Evolutionary conservation across 768 basidiomycete species (phyloP).

Genomic region (Psilocybe azurescens): DNA sequence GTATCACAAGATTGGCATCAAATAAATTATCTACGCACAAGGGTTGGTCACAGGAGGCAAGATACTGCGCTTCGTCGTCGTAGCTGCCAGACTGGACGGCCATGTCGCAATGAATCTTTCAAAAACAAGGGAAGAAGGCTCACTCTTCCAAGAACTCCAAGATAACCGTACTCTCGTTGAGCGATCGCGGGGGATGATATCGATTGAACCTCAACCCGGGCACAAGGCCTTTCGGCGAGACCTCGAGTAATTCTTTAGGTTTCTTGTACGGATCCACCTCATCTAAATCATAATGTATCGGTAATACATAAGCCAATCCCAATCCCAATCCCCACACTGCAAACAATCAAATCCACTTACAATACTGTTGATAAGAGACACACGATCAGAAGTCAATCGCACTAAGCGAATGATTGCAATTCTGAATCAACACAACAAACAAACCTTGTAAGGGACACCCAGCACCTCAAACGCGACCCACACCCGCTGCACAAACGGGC

Average conservation of each 20-base stretch:
- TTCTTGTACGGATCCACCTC: conserved; percentile 88
- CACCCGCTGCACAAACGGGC: conserved; percentile 83
- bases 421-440: conserved; percentile 6
- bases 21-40: conserved; percentile 44
- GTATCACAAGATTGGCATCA: not conserved
- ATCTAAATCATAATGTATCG: conserved; percentile 42
- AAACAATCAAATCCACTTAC: conserved; percentile 29
- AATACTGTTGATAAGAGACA: conserved; percentile 32
- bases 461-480: conserved; percentile 80
- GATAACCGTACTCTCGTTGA: conserved; percentile 84
- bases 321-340: not conserved
- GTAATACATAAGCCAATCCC: not conserved
- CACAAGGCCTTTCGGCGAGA: conserved; percentile 85
- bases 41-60: conserved; percentile 63
- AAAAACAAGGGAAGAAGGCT: conserved; percentile 20
- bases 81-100: conserved; percentile 49
- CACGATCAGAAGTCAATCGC: not conserved
- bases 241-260: conserved; percentile 75
- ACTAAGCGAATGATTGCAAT: not conserved
- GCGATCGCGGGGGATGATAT: conserved; percentile 57
- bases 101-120: not conserved
- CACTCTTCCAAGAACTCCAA: conserved; percentile 83
- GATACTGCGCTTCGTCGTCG: conserved; percentile 52
- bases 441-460: conserved; percentile 71
- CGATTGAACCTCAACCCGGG: conserved; percentile 66